Percentiles rank a stretch among this genome's conserved stretches.
These are phyloP conservation scores for Helichrysum umbraculigerum DNA, from an alignment of 129 eudicot species.

Conservation along the genomic window DNA sequence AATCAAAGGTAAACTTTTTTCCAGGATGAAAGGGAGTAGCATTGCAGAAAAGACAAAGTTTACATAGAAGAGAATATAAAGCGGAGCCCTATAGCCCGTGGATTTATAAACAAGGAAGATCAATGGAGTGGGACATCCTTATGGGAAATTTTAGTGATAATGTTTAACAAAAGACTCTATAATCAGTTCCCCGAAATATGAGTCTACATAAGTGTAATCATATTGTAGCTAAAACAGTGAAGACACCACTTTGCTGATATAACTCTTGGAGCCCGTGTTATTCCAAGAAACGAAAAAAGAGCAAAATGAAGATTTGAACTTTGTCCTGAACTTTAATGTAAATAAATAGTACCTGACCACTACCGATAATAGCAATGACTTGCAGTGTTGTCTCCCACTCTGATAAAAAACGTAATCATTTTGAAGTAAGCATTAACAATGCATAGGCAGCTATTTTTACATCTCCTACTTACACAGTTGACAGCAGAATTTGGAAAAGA, in stretches of 20 bases:
- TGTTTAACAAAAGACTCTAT: background rate
- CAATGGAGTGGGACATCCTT: background rate
- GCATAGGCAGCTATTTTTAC: no score
- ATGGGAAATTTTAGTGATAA: background rate
- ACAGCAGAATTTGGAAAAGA: constrained; percentile 23
- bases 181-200: no score
- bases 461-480: no score
- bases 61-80: background rate
- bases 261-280: background rate
- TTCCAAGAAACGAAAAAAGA: constrained; percentile 20
- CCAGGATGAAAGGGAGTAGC: background rate
- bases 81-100: background rate
- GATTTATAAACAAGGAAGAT: background rate
- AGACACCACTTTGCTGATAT: background rate
- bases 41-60: background rate
- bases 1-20: background rate
- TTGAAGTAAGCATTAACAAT: constrained; percentile 13
- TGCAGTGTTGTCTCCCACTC: constrained; percentile 96
- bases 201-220: no score
- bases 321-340: constrained; percentile 7
- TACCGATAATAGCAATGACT: constrained; percentile 65
- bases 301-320: constrained; percentile 15
- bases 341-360: constrained; percentile 61
- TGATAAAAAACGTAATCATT: constrained; percentile 41
- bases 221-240: background rate